Evolutionary conservation across 192 early-diverging fungal genomes (phyloP), one percentile per base, ranked within the genome.

Genomic region (Backusella liffmaniae): DNA sequence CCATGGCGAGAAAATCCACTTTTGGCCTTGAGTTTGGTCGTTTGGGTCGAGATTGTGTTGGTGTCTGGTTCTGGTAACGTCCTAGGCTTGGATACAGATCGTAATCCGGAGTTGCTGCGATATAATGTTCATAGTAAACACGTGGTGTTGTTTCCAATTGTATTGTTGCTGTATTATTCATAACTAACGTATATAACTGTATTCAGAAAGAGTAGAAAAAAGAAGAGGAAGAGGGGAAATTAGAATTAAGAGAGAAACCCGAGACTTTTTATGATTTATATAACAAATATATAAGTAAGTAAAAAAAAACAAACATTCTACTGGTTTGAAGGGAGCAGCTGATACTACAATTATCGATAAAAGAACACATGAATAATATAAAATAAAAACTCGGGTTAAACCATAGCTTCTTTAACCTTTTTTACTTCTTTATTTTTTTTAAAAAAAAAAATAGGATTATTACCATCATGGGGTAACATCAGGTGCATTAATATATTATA

Each of bases 71-170:
- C 13, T 76, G 37, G 6, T 75, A 39, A 34, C 79, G 69, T 29
- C 59, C 21, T 36, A 80, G 49, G 18, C 42, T 56, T 67, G 79
- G 79, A 73, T 80, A 80, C 2, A 80, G 42, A 26, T 80, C 79
- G n/a, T 76, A 76, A 42, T 73, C 66, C n/a, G 74, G 74, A 18
- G 71, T 26, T 21, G 70, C 34, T 21, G 69, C 35, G n/a, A 56
- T 76, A 30, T 72, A 80, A 49, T 75, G 30, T 8, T 75, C 41
- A 67, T 80, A 71, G 72, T 80, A 80, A 29, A 51, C 70, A 39
- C 67, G 68, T 42, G 68, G 68, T 30, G 66, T 72, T 23, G 76
- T 77, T 44, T 77, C 76, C 26, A 77, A 42, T 36, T 70, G 68
- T 29, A 62, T 29, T 13, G 23, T 62, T 62, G 26, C 8, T 62